Base-by-base conservation (phyloP, 129 eudicot genomes). In the Flaveria robusta region DNA sequence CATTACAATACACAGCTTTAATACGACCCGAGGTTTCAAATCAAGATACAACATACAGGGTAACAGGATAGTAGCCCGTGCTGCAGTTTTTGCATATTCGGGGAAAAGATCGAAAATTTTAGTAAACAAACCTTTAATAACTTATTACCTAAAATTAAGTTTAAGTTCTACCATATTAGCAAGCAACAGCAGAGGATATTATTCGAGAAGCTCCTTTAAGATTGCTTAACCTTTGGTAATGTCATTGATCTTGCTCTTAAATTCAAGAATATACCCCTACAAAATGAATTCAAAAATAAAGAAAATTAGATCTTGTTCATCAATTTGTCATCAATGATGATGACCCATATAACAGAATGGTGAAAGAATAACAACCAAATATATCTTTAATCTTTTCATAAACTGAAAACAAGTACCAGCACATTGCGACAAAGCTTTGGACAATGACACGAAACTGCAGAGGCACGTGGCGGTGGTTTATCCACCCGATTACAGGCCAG, bases 401-500 rank as follows among this genome's bases (percentile, higher is more conserved):
- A 26, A 5, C 15, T 5, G 45, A 45, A 9, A 31, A 62, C 34
- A 22, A 69, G 9, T 91, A 93, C 98, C 98, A 93, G 87, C 79
- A 87, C 85, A 88, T 88, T 39, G 97, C 98, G 2, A 93, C 88
- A 45, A 80, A 65, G 78, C 98, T 93, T 65, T 91, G 97, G 81
- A 88, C 78, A 72, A 93, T 79, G 71, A 93, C 98, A 18, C 98
- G 97, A 73, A 93, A 84, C 81, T 93, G 98, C 73, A 91, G 71
- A 0, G 98, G 98, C 79, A 93, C 91, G 52, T 87, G 88, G 72
- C 86, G 97, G 83, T 93, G 91, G 76, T 87, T 93, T 63, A 93
- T 82, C 98, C 98, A 93, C 70, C 97, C 98, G 50, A 93, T 82
- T 22, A 86, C 91, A 0, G 98, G 98, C 93, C 98, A 91, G 60